Evolutionary conservation across 805 yeast species (phyloP), one percentile per base, ranked within the genome.

Genomic region (Candida adriatica): DNA sequence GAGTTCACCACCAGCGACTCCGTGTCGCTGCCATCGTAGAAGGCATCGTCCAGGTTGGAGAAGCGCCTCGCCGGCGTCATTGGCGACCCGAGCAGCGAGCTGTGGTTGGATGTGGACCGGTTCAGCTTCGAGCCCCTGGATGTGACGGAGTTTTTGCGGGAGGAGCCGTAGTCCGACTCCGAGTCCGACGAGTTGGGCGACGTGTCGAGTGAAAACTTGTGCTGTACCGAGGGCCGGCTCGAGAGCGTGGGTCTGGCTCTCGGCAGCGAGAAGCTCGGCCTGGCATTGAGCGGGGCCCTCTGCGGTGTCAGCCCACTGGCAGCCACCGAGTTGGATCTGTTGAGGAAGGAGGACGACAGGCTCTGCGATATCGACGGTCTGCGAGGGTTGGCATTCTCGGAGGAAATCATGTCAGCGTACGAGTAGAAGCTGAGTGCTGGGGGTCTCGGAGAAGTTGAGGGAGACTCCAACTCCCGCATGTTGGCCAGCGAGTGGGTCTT

Each of bases 331-430:
- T 35, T 39, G 8, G 43, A 34, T 24, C 39, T 31, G 40, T 45
- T 45, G 37, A 52, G 30, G 38, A 53, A 46, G 4, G 58, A 43
- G 21, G 60, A 45, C 1, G 70, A 59, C 13, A 64, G 39, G 2
- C 70, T 58, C 27, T 66, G 64, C 1, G 68, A 50, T 9, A 69
- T 54, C 2, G 74, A 68, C 6, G 87, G 87, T 55, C 86, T 68
- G 55, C 82, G 70, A 32, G 73, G 66, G 31, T 51, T 49, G 29
- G 60, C 50, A 46, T 78, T 81, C 54, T 80, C 90, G 45, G 73
- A 75, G 41, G 65, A 71, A 38, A 81, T 68, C 72, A 84, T 70
- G 46, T 84, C 95, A 4, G 90, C 94, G 54, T 80, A 84, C 3
- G 87, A 78, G 49, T 75, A 79, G 51, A 83, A 83, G 23, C 64